Evolutionary conservation across 352 stramenopile genomes (phyloP), one percentile per base, ranked within the genome.

Genomic region (Phytophthora melonis): DNA sequence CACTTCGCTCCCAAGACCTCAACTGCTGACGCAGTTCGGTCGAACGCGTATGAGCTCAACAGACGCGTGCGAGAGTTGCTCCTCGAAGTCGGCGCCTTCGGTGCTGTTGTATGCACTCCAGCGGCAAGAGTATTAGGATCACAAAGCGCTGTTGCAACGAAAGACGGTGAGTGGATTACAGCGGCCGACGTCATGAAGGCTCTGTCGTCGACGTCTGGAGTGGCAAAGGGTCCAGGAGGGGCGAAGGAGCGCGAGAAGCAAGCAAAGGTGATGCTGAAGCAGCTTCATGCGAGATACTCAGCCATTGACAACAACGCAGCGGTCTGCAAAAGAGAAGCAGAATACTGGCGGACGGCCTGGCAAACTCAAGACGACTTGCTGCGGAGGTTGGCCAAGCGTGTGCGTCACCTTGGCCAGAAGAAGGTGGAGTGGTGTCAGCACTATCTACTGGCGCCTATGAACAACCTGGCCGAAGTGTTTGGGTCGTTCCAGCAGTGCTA

Each of bases 311-410:
- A 74, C 13, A 68, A 78, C 3, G 55, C 70, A 19, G 39, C 34
- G 14, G 56, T 41, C 14, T 79, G 70, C 27, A 69, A 66, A 1
- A 66, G 63, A 62, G 79, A 84, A 49, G 56, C 75, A 39, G 43
- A 56, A 5, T 84, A 84, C 53, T 86, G 79, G 79, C 72, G 69
- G 55, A 41, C 25, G 21, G 79, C 74, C 2, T 86, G 79, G 79
- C n/a, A 66, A 10, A 82, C 57, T 13, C 79, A 86, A 43, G 74
- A 73, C 25, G 63, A 75, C 8, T 63, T 75, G 6, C 56, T 80
- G 1, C 30, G 58, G n/a, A 21, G 47, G 13, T 65, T 87, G 36
- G 58, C 58, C 5, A 67, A 74, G 8, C 41, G 41, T 41, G 71
- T 84, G 2, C 50, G 57, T 18, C 53, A 47, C 7, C 66, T 84